A percentile compares a stretch with the other conserved stretches of the same genome.
Conservation (phyloP, 2,329 filamentous ascomycete genomes). For the Trichoderma citrinoviride region DNA sequence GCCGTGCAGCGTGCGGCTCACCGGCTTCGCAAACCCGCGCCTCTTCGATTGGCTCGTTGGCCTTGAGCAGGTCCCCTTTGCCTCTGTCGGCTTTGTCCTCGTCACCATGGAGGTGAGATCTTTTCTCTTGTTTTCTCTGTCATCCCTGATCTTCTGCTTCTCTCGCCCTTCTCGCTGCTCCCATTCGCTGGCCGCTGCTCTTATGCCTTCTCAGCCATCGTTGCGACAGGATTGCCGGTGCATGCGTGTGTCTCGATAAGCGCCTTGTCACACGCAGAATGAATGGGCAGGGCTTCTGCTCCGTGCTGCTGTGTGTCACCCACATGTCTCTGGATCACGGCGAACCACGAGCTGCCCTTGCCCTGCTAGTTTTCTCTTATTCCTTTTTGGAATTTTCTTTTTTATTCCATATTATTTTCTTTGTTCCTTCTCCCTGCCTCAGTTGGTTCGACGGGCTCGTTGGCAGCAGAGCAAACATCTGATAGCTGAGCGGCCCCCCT, state of each 20-base stretch:
- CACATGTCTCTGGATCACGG: background rate
- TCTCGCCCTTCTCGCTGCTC: background rate
- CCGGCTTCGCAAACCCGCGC: background rate
- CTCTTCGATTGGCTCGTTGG: conserved; percentile 15
- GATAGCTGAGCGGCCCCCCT: background rate
- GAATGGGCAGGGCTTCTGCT: conserved; percentile 7
- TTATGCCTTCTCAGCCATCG: background rate
- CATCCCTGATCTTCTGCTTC: background rate
- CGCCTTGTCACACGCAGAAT: conserved; percentile 12
- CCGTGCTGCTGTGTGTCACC: conserved; percentile 11
- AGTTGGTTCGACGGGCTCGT: background rate
- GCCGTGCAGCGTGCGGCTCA: background rate
- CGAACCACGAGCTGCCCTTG: background rate
- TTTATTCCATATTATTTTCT: background rate
- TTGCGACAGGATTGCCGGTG: background rate
- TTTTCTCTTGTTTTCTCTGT: background rate
- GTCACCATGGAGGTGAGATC: conserved; percentile 15
- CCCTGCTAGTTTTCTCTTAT: background rate
- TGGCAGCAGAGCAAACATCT: background rate
- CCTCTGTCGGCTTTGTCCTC: too few species aligned
- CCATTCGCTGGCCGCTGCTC: background rate
- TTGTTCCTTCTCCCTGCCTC: background rate
- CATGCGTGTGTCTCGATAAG: conserved; percentile 17
- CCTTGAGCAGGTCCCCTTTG: background rate
- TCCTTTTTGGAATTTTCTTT: background rate